A percentile compares a stretch with the other conserved stretches of the same genome.
Conservation (phyloP, 108 stramenopile genomes). For the Cylindrotheca closterium region DNA sequence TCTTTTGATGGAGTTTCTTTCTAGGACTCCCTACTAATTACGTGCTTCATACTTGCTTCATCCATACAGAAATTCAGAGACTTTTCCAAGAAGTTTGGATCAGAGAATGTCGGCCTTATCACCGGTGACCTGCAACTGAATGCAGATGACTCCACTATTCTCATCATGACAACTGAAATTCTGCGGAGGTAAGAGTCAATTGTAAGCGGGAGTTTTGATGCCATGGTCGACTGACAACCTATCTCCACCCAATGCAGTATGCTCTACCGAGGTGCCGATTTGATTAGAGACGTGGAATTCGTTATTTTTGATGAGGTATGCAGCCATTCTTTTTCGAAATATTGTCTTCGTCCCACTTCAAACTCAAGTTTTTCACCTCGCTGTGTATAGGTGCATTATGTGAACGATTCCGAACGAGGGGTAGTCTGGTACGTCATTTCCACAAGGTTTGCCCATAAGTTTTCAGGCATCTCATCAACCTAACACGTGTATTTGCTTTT, state of each 20-base stretch:
- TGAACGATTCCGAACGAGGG: conserved; percentile 95
- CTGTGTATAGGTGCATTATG: conserved; percentile 94
- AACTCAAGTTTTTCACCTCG: too few species aligned
- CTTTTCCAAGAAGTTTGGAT: conserved; percentile 84
- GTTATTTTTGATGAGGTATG: conserved; percentile 73
- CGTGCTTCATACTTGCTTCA: background rate
- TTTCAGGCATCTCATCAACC: too few species aligned
- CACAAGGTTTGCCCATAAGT: too few species aligned
- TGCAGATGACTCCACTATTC: conserved; percentile 84
- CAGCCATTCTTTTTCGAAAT: background rate
- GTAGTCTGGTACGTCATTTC: conserved; percentile 91
- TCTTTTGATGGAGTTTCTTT: too few species aligned
- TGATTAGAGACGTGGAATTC: conserved; percentile 99
- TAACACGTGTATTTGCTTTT: background rate
- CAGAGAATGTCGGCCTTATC: conserved; percentile 90
- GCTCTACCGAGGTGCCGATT: conserved; percentile 98
- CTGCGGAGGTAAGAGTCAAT: conserved; percentile 19
- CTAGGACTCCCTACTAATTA: too few species aligned
- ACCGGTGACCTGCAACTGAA: conserved; percentile 99
- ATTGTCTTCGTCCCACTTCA: background rate
- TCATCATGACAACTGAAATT: conserved; percentile 99
- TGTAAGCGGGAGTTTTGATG: background rate
- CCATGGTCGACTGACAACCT: background rate
- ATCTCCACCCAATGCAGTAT: conserved; percentile 74
- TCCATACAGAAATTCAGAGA: conserved; percentile 96